A percentile compares a stretch with the other conserved stretches of the same genome.
phyloP scores from a whole-genome alignment of 139 green algal species.

The Coccomyxa sp. region DNA sequence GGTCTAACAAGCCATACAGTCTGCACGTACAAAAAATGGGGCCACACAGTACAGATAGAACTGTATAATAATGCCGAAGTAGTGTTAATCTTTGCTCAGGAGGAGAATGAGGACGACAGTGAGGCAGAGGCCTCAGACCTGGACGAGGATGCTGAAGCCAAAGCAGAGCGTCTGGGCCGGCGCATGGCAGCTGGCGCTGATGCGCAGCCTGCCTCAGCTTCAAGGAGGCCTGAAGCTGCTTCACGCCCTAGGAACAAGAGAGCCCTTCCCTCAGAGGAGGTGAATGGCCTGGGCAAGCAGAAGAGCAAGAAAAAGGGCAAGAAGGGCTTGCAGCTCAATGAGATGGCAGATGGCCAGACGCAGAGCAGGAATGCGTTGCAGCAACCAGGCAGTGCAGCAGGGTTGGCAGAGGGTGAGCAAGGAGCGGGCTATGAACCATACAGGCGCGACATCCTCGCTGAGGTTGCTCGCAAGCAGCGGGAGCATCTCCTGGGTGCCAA shows the following conservation, averaged over 20 bases:
- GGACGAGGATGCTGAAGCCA: slow-evolving; percentile 53
- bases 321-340: no score
- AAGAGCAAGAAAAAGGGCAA: no score
- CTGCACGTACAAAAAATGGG: no score
- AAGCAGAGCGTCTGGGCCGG: slow-evolving; percentile 43
- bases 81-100: not conserved
- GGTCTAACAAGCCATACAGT: no score
- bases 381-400: not conserved
- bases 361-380: not conserved
- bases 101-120: not conserved
- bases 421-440: not conserved
- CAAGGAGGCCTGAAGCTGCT: no score
- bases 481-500: not conserved
- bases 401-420: not conserved
- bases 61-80: not conserved
- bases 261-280: no score
- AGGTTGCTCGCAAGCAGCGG: not conserved
- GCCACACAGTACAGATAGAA: no score
- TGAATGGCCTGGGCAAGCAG: no score
- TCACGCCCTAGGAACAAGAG: no score
- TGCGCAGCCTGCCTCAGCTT: not conserved
- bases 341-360: no score
- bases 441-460: not conserved
- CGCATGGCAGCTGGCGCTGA: not conserved
- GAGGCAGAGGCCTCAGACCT: not conserved